Base-by-base conservation (phyloP, 2,329 filamentous ascomycete genomes). In the Hypoxylon rubiginosum region DNA sequence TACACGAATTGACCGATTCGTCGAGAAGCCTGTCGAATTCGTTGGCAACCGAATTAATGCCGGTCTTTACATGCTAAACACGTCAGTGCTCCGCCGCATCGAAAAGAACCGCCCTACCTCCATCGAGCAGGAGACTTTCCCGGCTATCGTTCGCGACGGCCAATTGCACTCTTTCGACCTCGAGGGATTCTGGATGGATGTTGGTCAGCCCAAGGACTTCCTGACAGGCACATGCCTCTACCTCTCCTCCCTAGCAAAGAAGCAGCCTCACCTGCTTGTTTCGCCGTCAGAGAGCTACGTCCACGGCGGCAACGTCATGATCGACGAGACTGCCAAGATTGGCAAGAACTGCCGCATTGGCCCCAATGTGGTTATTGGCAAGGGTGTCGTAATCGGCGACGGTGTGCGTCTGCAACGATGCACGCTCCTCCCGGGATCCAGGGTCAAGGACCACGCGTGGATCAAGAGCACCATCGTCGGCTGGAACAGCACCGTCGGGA, bases 101-200 rank as follows among this genome's bases (percentile, higher is more conserved):
- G 95, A 98, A 81, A 90, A 98, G 71, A 78, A 78, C 68, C 93
- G 95, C 68, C 96, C 96, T 45, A 98, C 95, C 54, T 97, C 94
- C 6, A 99, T 98, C 79, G 95, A 99, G 84, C 95, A 98, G 84
- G 96, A 98, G 85, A 97, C 94, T 34, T 99, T 99, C 92, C 95
- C 95, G 50, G 90, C 93, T 74, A 96, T 98, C 80, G 92, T 92
- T 82, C 90, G 87, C 75, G 95, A 97, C 75, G 93, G 93, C 71
- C 88, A 95, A 81, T 85, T 98, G 69, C 95, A 98, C 86, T 97
- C 93, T 1, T 97, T 97, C 79, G 95, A 98, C 79, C 89, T 98
- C 30, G 94, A 97, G 73, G 94, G 95, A 74, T 98, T 97, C 89
- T 98, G 95, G 95, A 98, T 98, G 95, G 95, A 98, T 75, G 93